Evolutionary conservation across 169 alveolate species (phyloP).

Genomic region (Eimeria acervulina): DNA sequence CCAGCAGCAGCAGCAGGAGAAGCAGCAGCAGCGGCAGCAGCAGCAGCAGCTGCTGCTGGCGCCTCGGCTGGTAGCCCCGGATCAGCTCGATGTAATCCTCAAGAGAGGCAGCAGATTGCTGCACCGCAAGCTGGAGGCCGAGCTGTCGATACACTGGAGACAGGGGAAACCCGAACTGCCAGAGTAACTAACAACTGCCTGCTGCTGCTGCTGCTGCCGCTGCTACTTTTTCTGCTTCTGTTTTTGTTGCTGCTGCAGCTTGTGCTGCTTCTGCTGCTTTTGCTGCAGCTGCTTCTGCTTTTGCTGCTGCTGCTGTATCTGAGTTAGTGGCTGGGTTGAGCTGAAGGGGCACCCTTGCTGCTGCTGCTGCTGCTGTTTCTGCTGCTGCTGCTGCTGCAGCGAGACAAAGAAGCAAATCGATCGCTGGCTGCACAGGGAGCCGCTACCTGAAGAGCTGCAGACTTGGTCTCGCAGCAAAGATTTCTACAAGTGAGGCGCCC

Average conservation of each 20-base stretch:
- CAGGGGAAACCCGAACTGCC: conserved; percentile 71
- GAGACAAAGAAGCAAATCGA: conserved; percentile 39
- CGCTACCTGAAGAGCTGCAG: conserved; percentile 79
- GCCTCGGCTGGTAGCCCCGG: conserved; percentile 54
- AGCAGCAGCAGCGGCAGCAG: conserved; percentile 1
- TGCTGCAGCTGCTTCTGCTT: background rate
- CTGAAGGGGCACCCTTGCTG: background rate
- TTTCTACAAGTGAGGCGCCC: conserved; percentile 29
- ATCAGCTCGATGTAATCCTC: conserved; percentile 17
- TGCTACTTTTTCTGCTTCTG: background rate
- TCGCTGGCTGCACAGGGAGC: conserved; percentile 67
- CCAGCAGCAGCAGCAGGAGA: conserved; percentile 3
- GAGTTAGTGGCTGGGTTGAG: background rate
- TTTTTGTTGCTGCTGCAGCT: background rate
- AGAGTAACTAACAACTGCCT: conserved; percentile 58
- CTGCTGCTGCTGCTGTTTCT: conserved; percentile 63
- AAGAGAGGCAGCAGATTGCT: conserved; percentile 39
- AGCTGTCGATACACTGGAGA: conserved; percentile 82
- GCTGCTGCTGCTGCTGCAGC: conserved; percentile 65
- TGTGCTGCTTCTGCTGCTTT: conserved; percentile 7
- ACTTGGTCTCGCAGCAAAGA: conserved; percentile 68
- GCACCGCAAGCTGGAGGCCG: conserved; percentile 58
- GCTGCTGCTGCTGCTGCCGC: conserved; percentile 23
- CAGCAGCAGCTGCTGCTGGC: conserved; percentile 64
- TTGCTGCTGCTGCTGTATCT: background rate